Base-by-base conservation (phyloP, 2,329 filamentous ascomycete species). In the Penicillium sp. region DNA sequence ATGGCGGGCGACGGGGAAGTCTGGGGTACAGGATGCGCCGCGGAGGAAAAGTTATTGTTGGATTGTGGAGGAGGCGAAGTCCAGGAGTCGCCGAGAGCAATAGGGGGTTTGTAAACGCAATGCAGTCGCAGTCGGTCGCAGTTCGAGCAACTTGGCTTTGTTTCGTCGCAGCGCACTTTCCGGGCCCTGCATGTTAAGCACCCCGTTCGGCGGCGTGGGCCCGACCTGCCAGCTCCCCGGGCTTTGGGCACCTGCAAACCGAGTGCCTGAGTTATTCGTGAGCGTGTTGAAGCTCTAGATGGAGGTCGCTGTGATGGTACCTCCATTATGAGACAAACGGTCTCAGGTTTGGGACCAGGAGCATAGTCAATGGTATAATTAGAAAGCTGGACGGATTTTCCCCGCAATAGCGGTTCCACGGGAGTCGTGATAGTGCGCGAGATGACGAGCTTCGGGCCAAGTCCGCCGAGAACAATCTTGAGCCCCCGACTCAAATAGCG, bases 111-210 rank as follows among this genome's bases (percentile, higher is more conserved):
- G 53, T 73, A 74, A 21, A 63, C 49, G 27, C 72, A 74, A 52
- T 62, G 60, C 26, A 74, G 57, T 19, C 68, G 64, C 9, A 74
- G 58, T 23, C 72, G 70, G 29, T 64, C 68, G 50, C 73, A 75
- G 56, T 73, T 72, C 31, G 70, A 63, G 54, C 72, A 75, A 33
- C 62, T 63, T 7, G 72, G 72, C 52, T 73, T 74, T 9, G 62
- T 39, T 55, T 75, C 71, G 54, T 73, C 71, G 57, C 72, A 74
- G 49, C 70, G 70, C 26, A 74, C 72, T 57, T 74, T 74, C 50
- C 72, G 70, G 27, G 69, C 64, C 47, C 72, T 64, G 57, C 72
- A 74, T 50, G 72, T 74, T 50, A 73, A 53, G 52, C 72, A 74
- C 25, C 72, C 72, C 11, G 71, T 73, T 48, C 70, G 64, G 45